phyloP scores from a whole-genome alignment of 169 alveolate genomes.

The Cyclospora cayetanensis region DNA sequence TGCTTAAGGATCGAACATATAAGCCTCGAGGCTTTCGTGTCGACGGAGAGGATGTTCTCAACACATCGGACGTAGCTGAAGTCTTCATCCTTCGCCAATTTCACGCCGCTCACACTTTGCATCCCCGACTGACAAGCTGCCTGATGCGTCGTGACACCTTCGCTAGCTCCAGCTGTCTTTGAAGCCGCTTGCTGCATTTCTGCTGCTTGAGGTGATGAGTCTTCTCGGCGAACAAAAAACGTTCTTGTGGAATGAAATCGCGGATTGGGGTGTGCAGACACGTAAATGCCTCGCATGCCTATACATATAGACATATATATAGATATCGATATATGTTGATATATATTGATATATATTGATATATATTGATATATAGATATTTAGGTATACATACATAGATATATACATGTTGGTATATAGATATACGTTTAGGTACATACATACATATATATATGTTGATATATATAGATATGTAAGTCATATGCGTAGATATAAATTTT shows the following conservation, averaged over 20 bases:
- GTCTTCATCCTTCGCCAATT: conserved; percentile 39
- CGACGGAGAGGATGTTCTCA: background rate
- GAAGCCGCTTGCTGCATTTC: background rate
- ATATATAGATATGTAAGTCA: background rate
- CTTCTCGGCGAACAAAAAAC: conserved; percentile 20
- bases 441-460: background rate
- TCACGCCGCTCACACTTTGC: background rate
- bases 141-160: background rate
- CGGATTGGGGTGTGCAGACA: conserved; percentile 41
- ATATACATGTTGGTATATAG: background rate
- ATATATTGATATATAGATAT: background rate
- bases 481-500: no score
- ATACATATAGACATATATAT: background rate
- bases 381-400: background rate
- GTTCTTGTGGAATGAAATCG: conserved; percentile 30
- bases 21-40: background rate
- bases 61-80: conserved; percentile 66
- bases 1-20: background rate
- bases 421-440: background rate
- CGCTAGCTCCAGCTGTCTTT: background rate
- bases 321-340: background rate
- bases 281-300: conserved; percentile 36
- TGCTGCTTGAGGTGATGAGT: background rate
- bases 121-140: background rate
- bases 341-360: no score